Base-by-base conservation (phyloP, 2,329 filamentous ascomycete species). In the Tolypocladium guangdongense region DNA sequence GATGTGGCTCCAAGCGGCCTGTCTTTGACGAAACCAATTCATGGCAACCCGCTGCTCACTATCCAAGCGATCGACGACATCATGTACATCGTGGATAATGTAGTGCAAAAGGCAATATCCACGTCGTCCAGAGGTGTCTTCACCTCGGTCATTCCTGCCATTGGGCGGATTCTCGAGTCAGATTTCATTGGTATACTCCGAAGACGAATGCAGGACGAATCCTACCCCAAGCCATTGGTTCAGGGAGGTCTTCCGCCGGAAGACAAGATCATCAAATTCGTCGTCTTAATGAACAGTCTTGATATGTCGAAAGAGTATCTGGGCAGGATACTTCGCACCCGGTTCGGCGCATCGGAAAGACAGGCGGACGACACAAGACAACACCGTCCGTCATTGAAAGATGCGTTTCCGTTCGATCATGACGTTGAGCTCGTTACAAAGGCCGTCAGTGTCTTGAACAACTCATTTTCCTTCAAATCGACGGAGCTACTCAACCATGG, bases 101-200 rank as follows among this genome's bases (percentile, higher is more conserved):
- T 97, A 36, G 77, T 97, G 10, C 87, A 95, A 58, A 86, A 92
- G 59, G 88, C 89, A 0, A 76, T 97, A 24, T 86, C 88, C 0
- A 97, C 93, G 0, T 89, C 88, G 2, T 91, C 96, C 66, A 78
- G 84, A 59, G 78, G 85, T n/a, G 84, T 96, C 4, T 80, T 95
- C 27, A 81, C 82, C 45, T 88, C 82, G 54, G 87, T 95, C 7
- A 73, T 96, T 30, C 87, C 90, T 3, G 86, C 84, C 0, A 76
- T 96, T 6, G 82, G 86, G 20, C 82, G 90, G 36, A 85, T 99
- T 1, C 79, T 99, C 6, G 84, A 86, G 35, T 83, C 84, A 3
- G 93, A 99, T 68, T 99, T 97, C 66, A 85, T 97, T 58, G 89
- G 90, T 62, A 96, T 99, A 90, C 85, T 96, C 39, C 92, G 97